These are phyloP conservation scores for Colletotrichum lini DNA, from an alignment of 2,329 filamentous ascomycete species.

Conservation along the genomic window DNA sequence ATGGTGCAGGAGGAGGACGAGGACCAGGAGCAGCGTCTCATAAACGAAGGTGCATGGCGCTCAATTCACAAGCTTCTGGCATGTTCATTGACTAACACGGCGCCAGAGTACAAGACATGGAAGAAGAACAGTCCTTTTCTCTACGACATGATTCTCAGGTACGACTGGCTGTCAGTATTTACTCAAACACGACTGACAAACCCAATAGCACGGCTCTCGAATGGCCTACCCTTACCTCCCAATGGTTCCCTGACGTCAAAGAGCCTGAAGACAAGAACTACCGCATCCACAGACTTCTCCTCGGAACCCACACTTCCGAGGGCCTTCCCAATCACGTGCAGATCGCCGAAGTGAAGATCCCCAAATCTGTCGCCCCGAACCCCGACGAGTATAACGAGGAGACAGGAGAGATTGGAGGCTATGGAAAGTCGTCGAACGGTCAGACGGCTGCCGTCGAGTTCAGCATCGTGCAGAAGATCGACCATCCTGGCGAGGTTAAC, in stretches of 20 bases:
- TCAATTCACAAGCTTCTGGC: background rate
- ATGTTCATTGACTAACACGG: background rate
- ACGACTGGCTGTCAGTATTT: conserved; percentile 40
- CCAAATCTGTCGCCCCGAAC: conserved; percentile 81
- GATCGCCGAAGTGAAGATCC: conserved; percentile 94
- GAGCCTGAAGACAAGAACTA: conserved; percentile 89
- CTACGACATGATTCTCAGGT: conserved; percentile 96
- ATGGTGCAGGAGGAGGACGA: conserved; percentile 78
- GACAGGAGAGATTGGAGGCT: conserved; percentile 92
- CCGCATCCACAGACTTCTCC: conserved; percentile 87
- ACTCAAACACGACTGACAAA: conserved; percentile 17
- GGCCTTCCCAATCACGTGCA: conserved; percentile 91
- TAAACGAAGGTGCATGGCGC: conserved; percentile 82
- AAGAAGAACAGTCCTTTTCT: conserved; percentile 99
- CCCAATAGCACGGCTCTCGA: conserved; percentile 83
- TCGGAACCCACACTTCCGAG: conserved; percentile 95
- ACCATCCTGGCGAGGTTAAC: conserved; percentile 97
- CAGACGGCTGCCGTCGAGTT: conserved; percentile 85
- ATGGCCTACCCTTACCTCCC: conserved; percentile 96
- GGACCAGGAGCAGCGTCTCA: conserved; percentile 84
- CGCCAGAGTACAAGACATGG: conserved; percentile 97
- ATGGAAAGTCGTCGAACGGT: conserved; percentile 75
- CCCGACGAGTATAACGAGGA: conserved; percentile 91
- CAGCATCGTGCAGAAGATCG: conserved; percentile 94
- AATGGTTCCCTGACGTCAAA: conserved; percentile 98